Evolutionary conservation across 2,329 filamentous ascomycete species (phyloP).

Genomic region (Aspergillus awamori): DNA sequence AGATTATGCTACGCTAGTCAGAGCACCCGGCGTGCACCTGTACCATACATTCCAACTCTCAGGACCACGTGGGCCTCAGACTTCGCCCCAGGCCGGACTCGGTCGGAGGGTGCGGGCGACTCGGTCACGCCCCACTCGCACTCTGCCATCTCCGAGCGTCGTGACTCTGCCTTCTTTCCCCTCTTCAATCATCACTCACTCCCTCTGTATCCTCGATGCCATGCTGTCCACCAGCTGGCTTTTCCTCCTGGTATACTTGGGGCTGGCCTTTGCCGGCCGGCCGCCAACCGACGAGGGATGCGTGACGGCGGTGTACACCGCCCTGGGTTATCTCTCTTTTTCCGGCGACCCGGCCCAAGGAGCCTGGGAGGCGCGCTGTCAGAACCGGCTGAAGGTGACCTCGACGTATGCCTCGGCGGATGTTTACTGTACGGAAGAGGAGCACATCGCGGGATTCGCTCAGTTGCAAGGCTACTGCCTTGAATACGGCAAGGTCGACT

Average conservation of each 20-base stretch:
- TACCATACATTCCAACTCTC: not conserved
- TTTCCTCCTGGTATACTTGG: slow-evolving; percentile 15
- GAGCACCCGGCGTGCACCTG: not conserved
- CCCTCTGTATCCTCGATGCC: not conserved
- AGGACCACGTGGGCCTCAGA: slow-evolving; percentile 1
- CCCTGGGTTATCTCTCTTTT: slow-evolving; percentile 38
- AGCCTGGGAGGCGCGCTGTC: slow-evolving; percentile 33
- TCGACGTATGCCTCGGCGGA: slow-evolving; percentile 43
- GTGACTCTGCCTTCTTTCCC: not conserved
- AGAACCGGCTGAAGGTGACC: slow-evolving; percentile 34
- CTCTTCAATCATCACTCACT: not conserved
- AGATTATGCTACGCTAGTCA: not conserved
- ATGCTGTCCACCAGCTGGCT: slow-evolving; percentile 28
- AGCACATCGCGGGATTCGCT: slow-evolving; percentile 28
- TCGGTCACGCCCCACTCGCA: slow-evolving; percentile 10
- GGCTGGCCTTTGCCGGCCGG: slow-evolving; percentile 12
- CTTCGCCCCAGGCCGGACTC: not conserved
- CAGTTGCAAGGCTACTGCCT: slow-evolving; percentile 27
- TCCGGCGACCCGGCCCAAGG: slow-evolving; percentile 23
- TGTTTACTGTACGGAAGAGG: slow-evolving; percentile 33
- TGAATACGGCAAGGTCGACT: slow-evolving; percentile 28
- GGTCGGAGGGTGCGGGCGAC: not conserved
- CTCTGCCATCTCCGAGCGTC: not conserved
- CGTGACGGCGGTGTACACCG: slow-evolving; percentile 36
- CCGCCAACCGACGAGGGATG: slow-evolving; percentile 33